Conservation (phyloP, 2,329 filamentous ascomycete species). For the Dissoconium aciculare region DNA sequence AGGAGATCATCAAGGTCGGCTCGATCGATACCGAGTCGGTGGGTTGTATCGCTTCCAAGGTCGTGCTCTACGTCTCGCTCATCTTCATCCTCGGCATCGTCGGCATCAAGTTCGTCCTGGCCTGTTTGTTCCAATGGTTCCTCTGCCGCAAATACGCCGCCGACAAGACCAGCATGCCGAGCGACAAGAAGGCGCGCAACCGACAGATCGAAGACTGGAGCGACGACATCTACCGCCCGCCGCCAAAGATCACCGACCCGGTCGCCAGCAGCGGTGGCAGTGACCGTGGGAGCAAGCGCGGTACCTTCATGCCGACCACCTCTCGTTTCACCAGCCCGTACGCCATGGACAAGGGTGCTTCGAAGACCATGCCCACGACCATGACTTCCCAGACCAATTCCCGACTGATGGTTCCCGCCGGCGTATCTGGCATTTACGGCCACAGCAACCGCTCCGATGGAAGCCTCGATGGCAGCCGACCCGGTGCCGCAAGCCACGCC, state of each 20-base stretch:
- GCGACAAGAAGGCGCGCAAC: slow-evolving; percentile 68
- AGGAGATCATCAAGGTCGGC: slow-evolving; percentile 90
- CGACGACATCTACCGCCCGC: slow-evolving; percentile 90
- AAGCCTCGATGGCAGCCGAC: slow-evolving; percentile 27
- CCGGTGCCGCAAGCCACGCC: slow-evolving; percentile 17
- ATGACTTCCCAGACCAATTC: slow-evolving; percentile 84
- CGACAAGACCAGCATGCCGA: slow-evolving; percentile 66
- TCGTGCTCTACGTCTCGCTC: slow-evolving; percentile 87
- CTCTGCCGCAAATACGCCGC: slow-evolving; percentile 74
- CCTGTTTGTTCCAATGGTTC: slow-evolving; percentile 92
- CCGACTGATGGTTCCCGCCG: slow-evolving; percentile 49
- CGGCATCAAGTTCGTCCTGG: slow-evolving; percentile 69
- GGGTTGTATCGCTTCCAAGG: slow-evolving; percentile 92
- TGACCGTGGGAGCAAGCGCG: slow-evolving; percentile 64
- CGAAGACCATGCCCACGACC: slow-evolving; percentile 58
- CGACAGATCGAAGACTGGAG: slow-evolving; percentile 96
- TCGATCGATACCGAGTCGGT: slow-evolving; percentile 91
- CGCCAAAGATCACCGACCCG: slow-evolving; percentile 64
- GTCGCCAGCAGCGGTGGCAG: slow-evolving; percentile 41
- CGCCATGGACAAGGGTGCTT: slow-evolving; percentile 48
- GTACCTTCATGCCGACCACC: slow-evolving; percentile 81
- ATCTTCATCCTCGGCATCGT: slow-evolving; percentile 88
- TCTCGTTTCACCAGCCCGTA: slow-evolving; percentile 90
- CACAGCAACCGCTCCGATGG: slow-evolving; percentile 42
- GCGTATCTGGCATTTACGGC: slow-evolving; percentile 55